Percentiles rank a stretch among this genome's conserved stretches.
These are phyloP conservation scores for Fusarium globosum DNA, from an alignment of 2,329 filamentous ascomycete species.

Conservation along the genomic window DNA sequence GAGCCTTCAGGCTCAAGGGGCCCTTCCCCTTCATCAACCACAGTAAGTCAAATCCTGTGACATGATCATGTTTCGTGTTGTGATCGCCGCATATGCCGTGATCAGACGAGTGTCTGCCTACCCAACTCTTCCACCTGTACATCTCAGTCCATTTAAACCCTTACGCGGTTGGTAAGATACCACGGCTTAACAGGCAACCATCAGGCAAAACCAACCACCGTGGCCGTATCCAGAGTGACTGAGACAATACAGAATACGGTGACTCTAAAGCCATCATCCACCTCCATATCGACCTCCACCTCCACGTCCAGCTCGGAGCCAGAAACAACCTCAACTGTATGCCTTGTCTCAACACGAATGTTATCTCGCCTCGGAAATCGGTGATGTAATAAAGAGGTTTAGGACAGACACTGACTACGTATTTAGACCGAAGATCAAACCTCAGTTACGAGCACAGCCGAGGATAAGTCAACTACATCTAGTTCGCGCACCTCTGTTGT, in stretches of 20 bases:
- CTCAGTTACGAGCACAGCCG: constrained; percentile 26
- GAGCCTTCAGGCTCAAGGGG: constrained; percentile 67
- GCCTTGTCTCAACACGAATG: constrained; percentile 42
- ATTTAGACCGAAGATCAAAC: constrained; percentile 32
- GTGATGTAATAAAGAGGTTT: constrained; percentile 32
- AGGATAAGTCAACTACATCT: constrained; percentile 36
- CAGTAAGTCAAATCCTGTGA: constrained; percentile 44
- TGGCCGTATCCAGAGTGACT: constrained; percentile 49
- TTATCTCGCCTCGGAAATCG: constrained; percentile 23
- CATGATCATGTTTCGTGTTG: constrained; percentile 24
- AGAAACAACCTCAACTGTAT: constrained; percentile 55
- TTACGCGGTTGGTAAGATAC: constrained; percentile 39
- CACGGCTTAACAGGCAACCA: constrained; percentile 45
- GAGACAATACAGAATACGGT: constrained; percentile 51
- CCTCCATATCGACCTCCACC: constrained; percentile 38
- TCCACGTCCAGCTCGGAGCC: constrained; percentile 40
- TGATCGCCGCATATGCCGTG: constrained; percentile 34
- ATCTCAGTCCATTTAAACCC: constrained; percentile 20
- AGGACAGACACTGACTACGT: constrained; percentile 30
- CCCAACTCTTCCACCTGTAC: constrained; percentile 18
- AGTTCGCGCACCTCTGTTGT: constrained; percentile 47
- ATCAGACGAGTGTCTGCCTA: constrained; percentile 41
- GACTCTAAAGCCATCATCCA: constrained; percentile 35
- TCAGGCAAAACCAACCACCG: constrained; percentile 44
- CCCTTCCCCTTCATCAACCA: constrained; percentile 39